A percentile compares a stretch with the other conserved stretches of the same genome.
Evolutionary conservation across 73 alveolate genomes (phyloP).

Genomic region (Paramecium tetraurelia): DNA sequence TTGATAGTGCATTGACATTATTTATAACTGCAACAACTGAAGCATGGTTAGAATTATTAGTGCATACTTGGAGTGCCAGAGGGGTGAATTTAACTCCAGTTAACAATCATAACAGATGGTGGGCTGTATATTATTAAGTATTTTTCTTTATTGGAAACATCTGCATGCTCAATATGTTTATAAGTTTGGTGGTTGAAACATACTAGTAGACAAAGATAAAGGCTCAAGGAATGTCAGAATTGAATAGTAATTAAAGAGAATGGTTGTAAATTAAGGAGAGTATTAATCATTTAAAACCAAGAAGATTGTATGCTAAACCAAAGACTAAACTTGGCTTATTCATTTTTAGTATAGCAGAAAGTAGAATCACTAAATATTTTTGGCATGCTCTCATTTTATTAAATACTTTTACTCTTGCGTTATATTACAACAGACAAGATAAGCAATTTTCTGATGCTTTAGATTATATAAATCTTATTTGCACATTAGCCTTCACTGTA

Average conservation of each 20-base stretch:
- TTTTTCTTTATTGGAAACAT: slow-evolving; percentile 52
- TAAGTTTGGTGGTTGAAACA: slow-evolving; percentile 49
- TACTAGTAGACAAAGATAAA: slow-evolving; percentile 43
- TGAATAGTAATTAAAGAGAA: slow-evolving; percentile 24
- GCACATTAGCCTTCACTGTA: neutral
- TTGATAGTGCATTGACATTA: slow-evolving; percentile 24
- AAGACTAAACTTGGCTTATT: neutral
- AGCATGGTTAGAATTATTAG: slow-evolving; percentile 39
- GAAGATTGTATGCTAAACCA: neutral
- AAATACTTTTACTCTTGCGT: neutral
- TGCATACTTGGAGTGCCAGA: slow-evolving; percentile 3
- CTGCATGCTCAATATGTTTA: slow-evolving; percentile 59
- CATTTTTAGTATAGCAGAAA: neutral
- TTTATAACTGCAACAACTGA: slow-evolving; percentile 56
- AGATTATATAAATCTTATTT: neutral
- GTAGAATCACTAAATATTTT: neutral
- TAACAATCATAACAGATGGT: slow-evolving; percentile 29
- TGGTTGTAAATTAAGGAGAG: slow-evolving; percentile 25
- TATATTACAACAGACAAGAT: neutral
- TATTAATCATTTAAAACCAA: slow-evolving; percentile 4
- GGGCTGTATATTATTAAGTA: slow-evolving; percentile 25
- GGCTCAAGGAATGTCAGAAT: neutral
- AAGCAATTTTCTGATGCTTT: neutral
- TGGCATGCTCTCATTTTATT: neutral
- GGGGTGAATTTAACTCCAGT: slow-evolving; percentile 26